Evolutionary conservation across 352 stramenopile genomes (phyloP), one percentile per base, ranked within the genome.

Genomic region (Phytopythium litorale): DNA sequence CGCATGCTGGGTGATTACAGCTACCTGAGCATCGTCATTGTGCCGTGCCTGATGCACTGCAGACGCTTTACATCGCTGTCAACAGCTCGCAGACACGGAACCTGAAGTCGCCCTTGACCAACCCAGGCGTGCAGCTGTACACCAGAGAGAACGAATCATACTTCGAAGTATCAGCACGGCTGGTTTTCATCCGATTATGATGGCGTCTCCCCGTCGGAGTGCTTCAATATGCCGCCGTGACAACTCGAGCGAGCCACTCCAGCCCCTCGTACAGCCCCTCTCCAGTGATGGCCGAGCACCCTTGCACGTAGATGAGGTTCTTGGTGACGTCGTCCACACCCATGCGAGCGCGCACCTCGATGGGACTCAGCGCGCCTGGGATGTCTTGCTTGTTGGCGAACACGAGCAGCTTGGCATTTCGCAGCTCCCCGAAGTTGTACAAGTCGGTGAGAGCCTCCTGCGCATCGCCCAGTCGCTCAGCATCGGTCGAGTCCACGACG

Each of bases 401-500:
- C 46, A 87, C 65, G 9, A 87, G 73, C 48, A 87, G 45, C 46
- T 83, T 81, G 16, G 66, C 67, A 23, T 72, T 23, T 1, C 51
- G 62, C 8, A 91, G 71, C 37, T 81, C 64, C 16, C 87, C 72
- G 0, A 77, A 53, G 23, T 69, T 54, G 28, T 90, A 75, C 28
- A 89, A 65, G 4, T 70, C 33, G 18, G 72, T 57, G 12, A 92
- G 68, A 38, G 75, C 65, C 30, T 79, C 66, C 5, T 65, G 68
- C 12, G 79, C 82, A 35, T 79, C 70, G 19, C 78, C 56, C 16
- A 95, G 60, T 8, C 83, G 79, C 21, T 84, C 61, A 3, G 56
- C 30, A 51, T 95, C 79, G 18, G 68, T 66, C 3, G 73, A 75
- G 57, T 96, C 88, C 3, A 96, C 76, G 28, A 97, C 84, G 63